phyloP scores from a whole-genome alignment of 2,329 filamentous ascomycete species.

The Botrytis fragariae region DNA sequence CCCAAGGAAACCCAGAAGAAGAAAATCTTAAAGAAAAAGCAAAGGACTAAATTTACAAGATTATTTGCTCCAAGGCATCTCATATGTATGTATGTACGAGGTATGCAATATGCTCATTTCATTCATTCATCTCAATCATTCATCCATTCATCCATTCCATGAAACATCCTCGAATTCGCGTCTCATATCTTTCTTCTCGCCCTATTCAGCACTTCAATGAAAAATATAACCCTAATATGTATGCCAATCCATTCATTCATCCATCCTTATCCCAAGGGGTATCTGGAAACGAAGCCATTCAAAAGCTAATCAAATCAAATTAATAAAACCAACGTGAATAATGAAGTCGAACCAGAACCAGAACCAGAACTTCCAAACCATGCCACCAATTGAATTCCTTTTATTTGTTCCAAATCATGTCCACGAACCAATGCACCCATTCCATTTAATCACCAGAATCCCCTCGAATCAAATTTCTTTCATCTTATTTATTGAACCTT shows the following conservation, averaged over 20 bases:
- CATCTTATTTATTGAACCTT: not conserved
- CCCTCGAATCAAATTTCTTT: not conserved
- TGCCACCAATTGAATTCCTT: not conserved
- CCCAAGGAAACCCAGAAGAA: too few relatives aligned
- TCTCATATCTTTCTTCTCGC: not conserved
- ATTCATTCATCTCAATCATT: constrained; percentile 1
- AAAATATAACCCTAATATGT: constrained; percentile 2
- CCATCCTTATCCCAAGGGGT: constrained; percentile 19
- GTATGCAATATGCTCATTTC: not conserved
- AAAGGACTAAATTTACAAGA: constrained; percentile 1
- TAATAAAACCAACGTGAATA: constrained; percentile 14
- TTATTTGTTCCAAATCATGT: not conserved
- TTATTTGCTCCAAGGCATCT: not conserved
- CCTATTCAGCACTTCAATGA: not conserved
- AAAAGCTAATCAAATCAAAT: constrained; percentile 17
- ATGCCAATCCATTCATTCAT: constrained; percentile 8
- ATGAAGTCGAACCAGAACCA: not conserved
- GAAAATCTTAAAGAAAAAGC: not conserved
- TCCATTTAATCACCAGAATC: constrained; percentile 3
- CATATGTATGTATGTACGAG: not conserved
- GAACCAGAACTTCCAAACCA: constrained; percentile 7
- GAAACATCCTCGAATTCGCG: not conserved
- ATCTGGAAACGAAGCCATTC: constrained; percentile 19
- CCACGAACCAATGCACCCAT: not conserved
- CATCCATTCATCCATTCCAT: constrained; percentile 8